These are phyloP conservation scores for Oxyria digyna DNA, from an alignment of 148 eudicot species.

Conservation along the genomic window DNA sequence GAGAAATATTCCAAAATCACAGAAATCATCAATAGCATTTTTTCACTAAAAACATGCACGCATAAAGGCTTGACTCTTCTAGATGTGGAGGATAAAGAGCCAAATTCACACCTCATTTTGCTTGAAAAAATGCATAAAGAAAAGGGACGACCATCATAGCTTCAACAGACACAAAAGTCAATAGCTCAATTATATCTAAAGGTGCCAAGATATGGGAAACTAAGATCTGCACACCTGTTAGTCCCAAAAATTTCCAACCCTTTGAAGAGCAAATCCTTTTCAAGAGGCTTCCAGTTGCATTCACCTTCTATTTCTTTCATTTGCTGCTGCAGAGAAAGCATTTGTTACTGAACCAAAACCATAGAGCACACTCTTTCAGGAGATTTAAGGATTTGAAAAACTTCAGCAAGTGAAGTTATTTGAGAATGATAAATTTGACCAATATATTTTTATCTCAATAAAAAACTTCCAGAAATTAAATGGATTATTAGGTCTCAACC, in stretches of 20 bases:
- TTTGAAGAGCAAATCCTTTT: constrained; percentile 68
- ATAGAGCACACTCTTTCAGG: neutral
- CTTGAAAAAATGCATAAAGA: constrained; percentile 2
- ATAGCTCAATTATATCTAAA: neutral
- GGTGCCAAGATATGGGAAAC: neutral
- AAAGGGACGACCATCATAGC: neutral
- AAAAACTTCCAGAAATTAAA: neutral
- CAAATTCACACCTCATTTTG: neutral
- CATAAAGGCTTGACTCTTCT: neutral
- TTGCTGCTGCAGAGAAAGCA: constrained; percentile 15
- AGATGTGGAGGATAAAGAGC: neutral
- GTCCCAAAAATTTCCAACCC: constrained; percentile 88
- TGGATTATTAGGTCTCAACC: neutral
- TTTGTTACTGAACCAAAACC: constrained; percentile 6
- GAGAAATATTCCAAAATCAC: neutral
- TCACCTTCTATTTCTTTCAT: constrained; percentile 12
- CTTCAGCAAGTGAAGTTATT: neutral
- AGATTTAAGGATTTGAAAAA: neutral
- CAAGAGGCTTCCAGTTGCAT: constrained; percentile 66
- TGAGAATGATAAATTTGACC: neutral
- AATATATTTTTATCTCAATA: neutral
- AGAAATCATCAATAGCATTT: neutral
- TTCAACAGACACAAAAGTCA: neutral
- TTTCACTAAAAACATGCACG: neutral
- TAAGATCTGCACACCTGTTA: constrained; percentile 46